A percentile compares a stretch with the other conserved stretches of the same genome.
Conservation (phyloP, 768 basidiomycete species). For the Porphyrellus cyaneotinctus region DNA sequence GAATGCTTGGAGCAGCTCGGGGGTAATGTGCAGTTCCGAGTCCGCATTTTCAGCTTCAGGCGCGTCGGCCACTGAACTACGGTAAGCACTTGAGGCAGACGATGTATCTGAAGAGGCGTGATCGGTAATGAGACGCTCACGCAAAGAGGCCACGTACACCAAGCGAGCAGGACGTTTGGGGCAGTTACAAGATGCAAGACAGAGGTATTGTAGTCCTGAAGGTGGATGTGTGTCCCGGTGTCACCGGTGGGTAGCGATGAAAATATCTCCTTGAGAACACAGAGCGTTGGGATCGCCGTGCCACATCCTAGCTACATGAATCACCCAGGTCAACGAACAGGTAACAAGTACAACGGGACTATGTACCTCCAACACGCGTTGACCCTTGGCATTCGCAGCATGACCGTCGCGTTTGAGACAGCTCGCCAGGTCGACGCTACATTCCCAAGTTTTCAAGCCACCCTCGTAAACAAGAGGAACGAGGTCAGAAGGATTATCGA, state of each 20-base stretch:
- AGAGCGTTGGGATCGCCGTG: conserved; percentile 80
- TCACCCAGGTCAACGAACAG: background rate
- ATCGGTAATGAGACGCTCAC: background rate
- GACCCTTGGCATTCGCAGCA: conserved; percentile 37
- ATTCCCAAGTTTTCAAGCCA: conserved; percentile 98
- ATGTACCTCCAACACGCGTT: conserved; percentile 66
- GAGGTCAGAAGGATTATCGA: conserved; percentile 85
- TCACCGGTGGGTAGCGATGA: conserved; percentile 22
- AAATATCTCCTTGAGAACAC: conserved; percentile 62
- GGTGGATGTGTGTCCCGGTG: conserved; percentile 53
- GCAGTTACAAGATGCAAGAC: conserved; percentile 76
- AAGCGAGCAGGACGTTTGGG: conserved; percentile 73
- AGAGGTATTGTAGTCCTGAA: conserved; percentile 90
- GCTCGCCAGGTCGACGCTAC: conserved; percentile 79
- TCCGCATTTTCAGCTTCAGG: conserved; percentile 10
- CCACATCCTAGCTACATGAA: conserved; percentile 80
- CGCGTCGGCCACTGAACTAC: conserved; percentile 28
- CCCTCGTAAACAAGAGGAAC: conserved; percentile 93
- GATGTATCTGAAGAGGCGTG: conserved; percentile 51
- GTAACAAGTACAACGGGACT: background rate
- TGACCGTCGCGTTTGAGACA: conserved; percentile 44
- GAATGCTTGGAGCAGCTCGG: conserved; percentile 64
- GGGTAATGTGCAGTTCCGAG: conserved; percentile 65
- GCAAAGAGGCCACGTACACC: conserved; percentile 57
- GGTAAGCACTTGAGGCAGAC: conserved; percentile 48